These are phyloP conservation scores for Auriculariales sp. DNA, from an alignment of 768 basidiomycete species.

Conservation along the genomic window DNA sequence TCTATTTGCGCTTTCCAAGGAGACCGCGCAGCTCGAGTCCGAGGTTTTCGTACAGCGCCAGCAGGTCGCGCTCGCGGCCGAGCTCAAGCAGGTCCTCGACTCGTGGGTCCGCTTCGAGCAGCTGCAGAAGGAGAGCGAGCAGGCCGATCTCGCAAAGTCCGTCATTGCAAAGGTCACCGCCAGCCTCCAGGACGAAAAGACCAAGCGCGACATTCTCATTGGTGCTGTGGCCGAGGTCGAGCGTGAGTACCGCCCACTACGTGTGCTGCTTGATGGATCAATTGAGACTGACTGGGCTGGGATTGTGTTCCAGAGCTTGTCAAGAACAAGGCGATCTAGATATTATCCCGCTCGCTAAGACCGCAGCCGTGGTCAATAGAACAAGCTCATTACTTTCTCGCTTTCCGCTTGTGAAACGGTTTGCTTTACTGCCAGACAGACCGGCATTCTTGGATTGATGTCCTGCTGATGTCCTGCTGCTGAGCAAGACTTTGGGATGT, in stretches of 20 bases:
- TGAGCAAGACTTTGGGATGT: too few relatives aligned
- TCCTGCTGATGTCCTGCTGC: too few relatives aligned
- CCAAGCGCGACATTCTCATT: conserved; percentile 68
- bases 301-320: conserved; percentile 49
- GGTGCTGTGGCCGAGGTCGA: conserved; percentile 82
- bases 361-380: too few relatives aligned
- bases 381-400: too few relatives aligned
- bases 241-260: conserved; percentile 42
- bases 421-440: too few relatives aligned
- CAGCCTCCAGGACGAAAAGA: conserved; percentile 73
- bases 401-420: too few relatives aligned
- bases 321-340: conserved; percentile 82
- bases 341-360: too few relatives aligned
- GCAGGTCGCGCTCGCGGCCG: conserved; percentile 70
- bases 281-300: not conserved
- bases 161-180: conserved; percentile 84
- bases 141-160: conserved; percentile 74
- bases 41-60: conserved; percentile 85
- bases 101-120: conserved; percentile 98
- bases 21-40: conserved; percentile 82
- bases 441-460: too few relatives aligned
- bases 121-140: conserved; percentile 91
- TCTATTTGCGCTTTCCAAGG: conserved; percentile 90
- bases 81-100: conserved; percentile 90
- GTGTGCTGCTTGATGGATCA: not conserved